phyloP scores from a whole-genome alignment of 805 yeast species.

The Metschnikowia picachoensis region DNA sequence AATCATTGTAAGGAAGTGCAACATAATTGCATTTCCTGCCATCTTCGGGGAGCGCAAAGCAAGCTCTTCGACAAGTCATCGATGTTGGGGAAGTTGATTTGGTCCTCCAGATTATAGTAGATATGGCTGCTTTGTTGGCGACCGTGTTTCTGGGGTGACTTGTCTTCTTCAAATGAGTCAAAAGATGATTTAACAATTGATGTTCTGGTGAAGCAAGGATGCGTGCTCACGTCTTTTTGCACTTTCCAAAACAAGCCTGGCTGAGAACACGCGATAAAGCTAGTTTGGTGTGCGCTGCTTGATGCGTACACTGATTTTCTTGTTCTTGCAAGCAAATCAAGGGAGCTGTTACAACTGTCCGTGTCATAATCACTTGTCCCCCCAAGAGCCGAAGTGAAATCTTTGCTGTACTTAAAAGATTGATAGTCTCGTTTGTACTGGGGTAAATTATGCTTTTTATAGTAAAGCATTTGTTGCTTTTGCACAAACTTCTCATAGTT shows the following conservation, averaged over 20 bases:
- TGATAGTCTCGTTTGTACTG: conserved; percentile 8
- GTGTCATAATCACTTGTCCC: conserved; percentile 18
- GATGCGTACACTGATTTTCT: not conserved
- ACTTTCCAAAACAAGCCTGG: conserved; percentile 7
- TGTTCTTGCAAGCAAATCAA: conserved; percentile 10
- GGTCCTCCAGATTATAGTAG: conserved; percentile 2
- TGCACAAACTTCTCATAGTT: conserved; percentile 21
- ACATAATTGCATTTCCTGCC: conserved; percentile 4
- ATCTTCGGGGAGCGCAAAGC: not conserved
- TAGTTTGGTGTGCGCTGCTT: not conserved
- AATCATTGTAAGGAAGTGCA: not conserved
- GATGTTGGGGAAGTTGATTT: not conserved
- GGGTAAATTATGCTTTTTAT: conserved; percentile 12
- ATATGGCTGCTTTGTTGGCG: not conserved
- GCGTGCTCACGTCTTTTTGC: not conserved
- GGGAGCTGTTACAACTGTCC: conserved; percentile 14
- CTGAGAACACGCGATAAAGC: conserved; percentile 3
- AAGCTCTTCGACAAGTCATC: not conserved
- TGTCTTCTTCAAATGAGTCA: conserved; percentile 14
- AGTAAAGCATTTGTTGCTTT: conserved; percentile 25
- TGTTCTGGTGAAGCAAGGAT: not conserved
- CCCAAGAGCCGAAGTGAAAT: conserved; percentile 10
- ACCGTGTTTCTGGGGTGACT: not conserved
- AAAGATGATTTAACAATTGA: conserved; percentile 13
- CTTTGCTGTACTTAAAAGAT: conserved; percentile 7